Evolutionary conservation across 106 monocot genomes (phyloP).

Genomic region (Agapanthus africanus): DNA sequence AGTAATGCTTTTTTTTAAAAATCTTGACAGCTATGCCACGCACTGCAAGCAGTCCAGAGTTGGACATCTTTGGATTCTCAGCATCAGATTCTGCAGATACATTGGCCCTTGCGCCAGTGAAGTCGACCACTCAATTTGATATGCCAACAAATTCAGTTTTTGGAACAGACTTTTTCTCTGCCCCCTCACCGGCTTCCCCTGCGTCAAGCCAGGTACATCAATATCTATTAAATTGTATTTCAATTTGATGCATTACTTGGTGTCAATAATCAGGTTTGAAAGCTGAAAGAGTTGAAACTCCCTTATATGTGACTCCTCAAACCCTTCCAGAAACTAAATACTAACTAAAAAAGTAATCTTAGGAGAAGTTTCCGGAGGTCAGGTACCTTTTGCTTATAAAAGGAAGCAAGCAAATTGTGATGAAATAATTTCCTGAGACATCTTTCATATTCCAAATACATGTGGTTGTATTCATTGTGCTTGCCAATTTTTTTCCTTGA

Average conservation of each 20-base stretch:
- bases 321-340: neutral
- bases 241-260: neutral
- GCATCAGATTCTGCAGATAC: conserved; percentile 25
- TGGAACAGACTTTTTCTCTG: conserved; percentile 7
- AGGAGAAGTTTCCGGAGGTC: neutral
- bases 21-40: conserved; percentile 18
- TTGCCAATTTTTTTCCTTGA: neutral
- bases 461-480: neutral
- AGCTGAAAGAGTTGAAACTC: neutral
- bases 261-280: neutral
- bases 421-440: neutral
- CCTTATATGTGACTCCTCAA: neutral
- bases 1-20: neutral
- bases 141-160: conserved; percentile 14
- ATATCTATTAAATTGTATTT: neutral
- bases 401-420: neutral
- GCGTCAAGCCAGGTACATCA: conserved; percentile 23
- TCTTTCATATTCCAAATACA: neutral
- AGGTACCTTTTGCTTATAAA: neutral
- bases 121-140: conserved; percentile 10
- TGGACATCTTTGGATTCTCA: conserved; percentile 44
- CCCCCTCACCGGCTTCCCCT: conserved; percentile 14
- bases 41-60: conserved; percentile 13
- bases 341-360: no score
- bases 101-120: conserved; percentile 23